A percentile compares a stretch with the other conserved stretches of the same genome.
Conservation (phyloP, 139 green algal genomes). For the Edaphochlamys debaryana region DNA sequence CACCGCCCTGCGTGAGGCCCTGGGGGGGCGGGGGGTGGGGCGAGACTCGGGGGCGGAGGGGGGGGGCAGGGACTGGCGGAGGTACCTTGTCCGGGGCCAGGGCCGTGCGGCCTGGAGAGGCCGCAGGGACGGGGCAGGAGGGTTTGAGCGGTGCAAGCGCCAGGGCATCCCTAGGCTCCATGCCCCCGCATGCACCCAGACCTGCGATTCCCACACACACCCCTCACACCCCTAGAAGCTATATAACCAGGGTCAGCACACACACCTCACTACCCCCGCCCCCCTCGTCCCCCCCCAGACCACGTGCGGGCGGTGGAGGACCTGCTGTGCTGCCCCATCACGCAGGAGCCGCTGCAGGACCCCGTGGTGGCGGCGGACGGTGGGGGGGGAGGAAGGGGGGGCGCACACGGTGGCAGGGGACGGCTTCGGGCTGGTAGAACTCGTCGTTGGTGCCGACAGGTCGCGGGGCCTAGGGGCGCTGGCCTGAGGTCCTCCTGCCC, state of each 20-base stretch:
- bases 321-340: constrained; percentile 57
- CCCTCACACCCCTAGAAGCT: too few relatives aligned
- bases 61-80: not conserved
- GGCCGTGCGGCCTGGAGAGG: not conserved
- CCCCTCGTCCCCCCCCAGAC: not conserved
- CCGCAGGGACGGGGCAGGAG: not conserved
- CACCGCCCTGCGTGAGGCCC: constrained; percentile 8
- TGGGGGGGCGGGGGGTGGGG: not conserved
- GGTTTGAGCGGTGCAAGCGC: not conserved
- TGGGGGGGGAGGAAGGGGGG: not conserved
- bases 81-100: not conserved
- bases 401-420: not conserved
- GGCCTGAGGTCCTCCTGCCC: not conserved
- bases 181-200: too few relatives aligned
- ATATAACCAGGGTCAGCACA: too few relatives aligned
- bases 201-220: too few relatives aligned
- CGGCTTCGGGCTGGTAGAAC: not conserved
- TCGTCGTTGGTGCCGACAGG: not conserved
- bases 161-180: not conserved
- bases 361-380: constrained; percentile 62
- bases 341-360: constrained; percentile 52
- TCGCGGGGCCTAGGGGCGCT: not conserved
- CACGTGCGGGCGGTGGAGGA: not conserved
- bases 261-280: not conserved
- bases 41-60: not conserved